Evolutionary conservation across 345 rosid species (phyloP), one percentile per base, ranked within the genome.

Genomic region (Boechera divaricarpa): DNA sequence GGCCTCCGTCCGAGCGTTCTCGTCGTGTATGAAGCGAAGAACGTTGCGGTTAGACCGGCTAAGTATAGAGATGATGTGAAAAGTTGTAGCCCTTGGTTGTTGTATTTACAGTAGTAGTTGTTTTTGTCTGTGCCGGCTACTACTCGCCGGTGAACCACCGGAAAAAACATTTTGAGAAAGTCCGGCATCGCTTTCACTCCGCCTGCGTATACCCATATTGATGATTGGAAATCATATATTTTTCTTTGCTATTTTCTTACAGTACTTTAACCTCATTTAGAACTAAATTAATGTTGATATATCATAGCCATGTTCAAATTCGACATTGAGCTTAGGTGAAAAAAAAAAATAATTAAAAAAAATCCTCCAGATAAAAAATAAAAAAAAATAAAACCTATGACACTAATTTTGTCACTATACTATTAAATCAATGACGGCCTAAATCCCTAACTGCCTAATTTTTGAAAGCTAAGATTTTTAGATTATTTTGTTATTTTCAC

Each of bases 11-110:
- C 99, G 1, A 89, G 81, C 48, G n/a, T 86, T 67, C 98, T 82
- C 0, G 99, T 94, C 35, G 99, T 94, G 82, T 91, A 92, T 31
- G 98, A 92, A 8, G 99, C 99, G 48, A 91, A 91, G 86, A 94
- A 92, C 36, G 98, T 94, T 12, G 98, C 82, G 0, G 89, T 85
- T 54, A 94, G 78, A 26, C 98, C 98, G 1, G 98, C 98, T 72
- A 94, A 80, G 80, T 94, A 94, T 12, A 94, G 88, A 2, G 99
- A 94, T 1, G 98, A 94, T 2, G 99, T 92, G 88, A 94, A 94
- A 64, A 92, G 76, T 32, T 90, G 97, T 60, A 94, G 78, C 29
- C 95, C 96, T 78, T 94, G 97, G 52, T 89, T 94, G 71, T 94
- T 98, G 51, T 94, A 94, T 71, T 90, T 85, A 92, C 99, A 94